A percentile compares a stretch with the other conserved stretches of the same genome.
Conservation (phyloP, 2,329 filamentous ascomycete species). For the Exophiala xenobiotica region DNA sequence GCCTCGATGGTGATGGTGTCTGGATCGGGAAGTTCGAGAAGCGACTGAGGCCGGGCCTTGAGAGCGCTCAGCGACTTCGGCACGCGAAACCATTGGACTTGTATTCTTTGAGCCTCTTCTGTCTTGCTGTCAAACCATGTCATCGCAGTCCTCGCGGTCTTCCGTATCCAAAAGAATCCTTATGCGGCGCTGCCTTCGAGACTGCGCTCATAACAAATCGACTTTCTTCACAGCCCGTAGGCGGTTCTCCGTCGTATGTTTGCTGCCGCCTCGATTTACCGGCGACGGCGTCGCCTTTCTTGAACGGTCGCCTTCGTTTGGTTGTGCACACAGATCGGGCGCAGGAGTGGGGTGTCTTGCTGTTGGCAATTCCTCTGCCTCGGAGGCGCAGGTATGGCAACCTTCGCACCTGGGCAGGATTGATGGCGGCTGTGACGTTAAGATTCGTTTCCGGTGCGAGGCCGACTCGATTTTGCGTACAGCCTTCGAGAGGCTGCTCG, state of each 20-base stretch:
- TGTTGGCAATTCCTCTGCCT: not conserved
- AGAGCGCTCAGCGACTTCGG: slow-evolving; percentile 51
- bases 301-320: too few species aligned
- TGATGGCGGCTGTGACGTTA: too few species aligned
- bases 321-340: slow-evolving; percentile 1
- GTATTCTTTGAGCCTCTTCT: slow-evolving; percentile 6
- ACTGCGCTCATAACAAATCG: not conserved
- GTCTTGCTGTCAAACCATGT: not conserved
- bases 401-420: too few species aligned
- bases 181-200: not conserved
- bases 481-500: not conserved
- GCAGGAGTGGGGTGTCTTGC: not conserved
- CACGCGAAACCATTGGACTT: slow-evolving; percentile 42
- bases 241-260: too few species aligned
- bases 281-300: too few species aligned
- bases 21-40: slow-evolving; percentile 59
- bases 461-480: not conserved
- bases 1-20: slow-evolving; percentile 66
- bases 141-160: not conserved
- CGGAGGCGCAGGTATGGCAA: not conserved
- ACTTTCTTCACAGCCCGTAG: too few species aligned
- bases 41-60: slow-evolving; percentile 63
- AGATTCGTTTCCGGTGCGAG: not conserved
- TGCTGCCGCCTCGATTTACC: too few species aligned
- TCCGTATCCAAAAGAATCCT: slow-evolving; percentile 6